phyloP scores from a whole-genome alignment of 1,139 yeast genomes.

The Tardiomyces depauwii region DNA sequence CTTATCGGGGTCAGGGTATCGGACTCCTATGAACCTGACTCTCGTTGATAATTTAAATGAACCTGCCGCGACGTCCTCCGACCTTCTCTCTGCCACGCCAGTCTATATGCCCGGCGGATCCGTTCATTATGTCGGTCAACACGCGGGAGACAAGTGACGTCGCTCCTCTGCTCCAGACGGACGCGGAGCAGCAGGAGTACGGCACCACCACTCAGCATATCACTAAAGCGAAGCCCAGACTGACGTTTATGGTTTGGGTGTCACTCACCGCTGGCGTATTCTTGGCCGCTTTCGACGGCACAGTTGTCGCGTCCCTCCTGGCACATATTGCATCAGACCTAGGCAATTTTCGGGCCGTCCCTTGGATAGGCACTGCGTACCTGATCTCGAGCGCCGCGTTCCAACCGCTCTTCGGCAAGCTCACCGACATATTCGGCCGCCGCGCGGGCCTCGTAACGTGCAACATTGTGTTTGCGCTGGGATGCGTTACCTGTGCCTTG shows the following conservation, averaged over 20 bases:
- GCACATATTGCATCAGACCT: constrained; percentile 54
- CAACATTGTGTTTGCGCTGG: constrained; percentile 39
- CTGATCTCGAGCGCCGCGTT: constrained; percentile 50
- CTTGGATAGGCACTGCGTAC: constrained; percentile 55
- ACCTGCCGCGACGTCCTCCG: no score
- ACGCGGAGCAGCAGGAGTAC: no score
- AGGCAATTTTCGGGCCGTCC: constrained; percentile 38
- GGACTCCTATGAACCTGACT: not conserved
- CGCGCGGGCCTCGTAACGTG: constrained; percentile 41
- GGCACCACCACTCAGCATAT: no score
- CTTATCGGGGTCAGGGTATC: not conserved
- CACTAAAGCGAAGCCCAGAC: no score
- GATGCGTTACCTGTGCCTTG: constrained; percentile 44
- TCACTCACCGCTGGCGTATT: constrained; percentile 41
- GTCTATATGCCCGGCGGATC: no score
- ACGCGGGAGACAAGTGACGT: no score
- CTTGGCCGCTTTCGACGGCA: constrained; percentile 50
- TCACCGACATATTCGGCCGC: constrained; percentile 81
- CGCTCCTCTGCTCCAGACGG: no score
- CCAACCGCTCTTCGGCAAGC: constrained; percentile 75
- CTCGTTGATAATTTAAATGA: no score
- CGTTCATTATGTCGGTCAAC: no score
- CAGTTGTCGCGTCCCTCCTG: constrained; percentile 54
- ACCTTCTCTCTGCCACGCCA: no score
- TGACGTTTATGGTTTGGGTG: not conserved